Evolutionary conservation across 257 asterid species (phyloP), one percentile per base, ranked within the genome.

Genomic region (Ophiorrhiza pumila): DNA sequence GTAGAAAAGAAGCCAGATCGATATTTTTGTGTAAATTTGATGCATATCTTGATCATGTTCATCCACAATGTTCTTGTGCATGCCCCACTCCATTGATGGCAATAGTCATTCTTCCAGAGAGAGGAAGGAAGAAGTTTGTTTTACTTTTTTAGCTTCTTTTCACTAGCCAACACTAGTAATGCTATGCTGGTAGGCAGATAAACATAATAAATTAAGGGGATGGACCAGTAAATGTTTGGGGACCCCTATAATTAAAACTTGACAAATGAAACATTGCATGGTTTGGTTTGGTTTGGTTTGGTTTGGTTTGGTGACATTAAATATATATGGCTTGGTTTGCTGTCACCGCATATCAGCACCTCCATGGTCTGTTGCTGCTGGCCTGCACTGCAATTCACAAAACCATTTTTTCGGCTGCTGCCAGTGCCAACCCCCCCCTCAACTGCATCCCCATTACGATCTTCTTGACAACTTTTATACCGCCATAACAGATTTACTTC

Each of bases 191-290:
- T 41, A 17, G 53, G 67, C 25, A 42, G 74, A 50, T 32, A 35
- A 61, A 25, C 11, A 34, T 22, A 39, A 34, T 17, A 37, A 39
- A 52, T 70, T 14, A 23, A 39, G 25, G 32, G 41, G 46, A 23
- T 1, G 68, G 59, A 71, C 75, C 75, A 42, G 25, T 27, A 35
- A 32, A 39, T 22, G 3, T 46, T 27, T 11, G 22, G 75, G 75
- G 66, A 57, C 68, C 75, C 43, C 31, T 56, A 10, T 18, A 14
- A 47, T 46, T 45, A 42, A 64, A 43, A n/a, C 29, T 42, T 18
- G 25, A 14, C n/a, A 29, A 29, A 41, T n/a, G 53, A 65, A 39
- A 6, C 42, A 37, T 7, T 37, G 42, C 42, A 37, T 37, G 42
- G 42, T 37, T 53, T 18, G 4, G 4, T 50, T 11, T 22, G 58